phyloP scores from a whole-genome alignment of 106 monocot species.

The Xerophyta viscosa region DNA sequence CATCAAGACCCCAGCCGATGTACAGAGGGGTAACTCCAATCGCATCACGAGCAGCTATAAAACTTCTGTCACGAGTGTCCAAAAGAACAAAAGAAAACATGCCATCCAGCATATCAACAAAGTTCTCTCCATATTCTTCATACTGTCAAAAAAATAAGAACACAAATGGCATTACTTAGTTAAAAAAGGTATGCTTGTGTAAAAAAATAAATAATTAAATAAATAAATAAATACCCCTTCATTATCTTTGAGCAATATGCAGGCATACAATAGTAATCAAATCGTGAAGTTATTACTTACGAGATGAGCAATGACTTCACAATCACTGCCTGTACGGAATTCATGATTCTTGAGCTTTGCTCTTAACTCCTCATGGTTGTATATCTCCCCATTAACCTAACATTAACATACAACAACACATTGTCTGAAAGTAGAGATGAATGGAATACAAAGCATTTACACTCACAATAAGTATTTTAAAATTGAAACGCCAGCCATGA shows the following conservation, averaged over 20 bases:
- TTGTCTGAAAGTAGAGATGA: too few relatives aligned
- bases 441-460: too few relatives aligned
- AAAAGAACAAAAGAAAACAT: slow-evolving; percentile 56
- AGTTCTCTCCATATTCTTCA: slow-evolving; percentile 37
- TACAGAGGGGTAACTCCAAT: slow-evolving; percentile 56
- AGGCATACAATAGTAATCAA: too few relatives aligned
- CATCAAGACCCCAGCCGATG: slow-evolving; percentile 64
- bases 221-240: too few relatives aligned
- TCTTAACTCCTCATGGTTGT: slow-evolving; percentile 41
- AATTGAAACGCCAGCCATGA: too few relatives aligned
- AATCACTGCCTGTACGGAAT: slow-evolving; percentile 39
- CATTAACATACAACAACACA: too few relatives aligned
- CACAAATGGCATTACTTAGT: too few relatives aligned
- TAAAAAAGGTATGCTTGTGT: too few relatives aligned
- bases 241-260: too few relatives aligned
- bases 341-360: slow-evolving; percentile 14
- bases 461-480: too few relatives aligned
- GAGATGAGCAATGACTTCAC: slow-evolving; percentile 43
- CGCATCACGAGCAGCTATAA: slow-evolving; percentile 49
- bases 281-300: too few relatives aligned
- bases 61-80: slow-evolving; percentile 39
- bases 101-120: slow-evolving; percentile 39
- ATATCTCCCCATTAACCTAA: slow-evolving; percentile 57
- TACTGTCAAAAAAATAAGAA: slow-evolving; percentile 19
- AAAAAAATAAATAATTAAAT: too few relatives aligned